Base-by-base conservation (phyloP, 106 monocot genomes). In the Dendrobium officinale region DNA sequence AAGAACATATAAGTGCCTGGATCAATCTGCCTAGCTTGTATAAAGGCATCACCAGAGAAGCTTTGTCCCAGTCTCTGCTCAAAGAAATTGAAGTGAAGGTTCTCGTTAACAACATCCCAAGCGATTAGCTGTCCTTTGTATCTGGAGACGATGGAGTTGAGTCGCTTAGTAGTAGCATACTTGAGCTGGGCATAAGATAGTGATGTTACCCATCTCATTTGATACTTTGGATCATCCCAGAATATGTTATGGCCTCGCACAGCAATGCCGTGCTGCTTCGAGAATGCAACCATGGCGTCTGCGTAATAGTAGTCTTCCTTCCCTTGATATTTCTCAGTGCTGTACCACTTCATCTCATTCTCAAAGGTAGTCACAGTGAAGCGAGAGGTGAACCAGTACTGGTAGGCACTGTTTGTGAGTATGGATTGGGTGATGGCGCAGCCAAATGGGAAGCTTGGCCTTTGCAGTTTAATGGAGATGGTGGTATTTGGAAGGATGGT, bases 291-390 rank as follows among this genome's bases (percentile, higher is more conserved):
- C 92, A 96, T 92, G n/a, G 83, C 86, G 54, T 96, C 96, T 3
- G 90, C 42, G 10, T 19, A 17, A n/a, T 75, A 47, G 85, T 93
- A 96, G 82, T 90, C 83, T 77, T 87, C 92, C 4, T 79, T 26
- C 3, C 96, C 90, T 7, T 68, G 78, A 17, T 2, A 31, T 1
- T 0, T 2, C 83, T 93, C 96, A 0, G 79, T 96, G 77, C 77
- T 78, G 82, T 92, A 96, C 96, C 96, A 96, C 85, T 96, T 96
- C 96, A 96, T 96, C 87, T 96, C 96, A 66, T 96, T 90, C 85
- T 85, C 92, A 79, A 94, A 96, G 11, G 83, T 82, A 44, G 96
- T 92, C 9, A 89, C 82, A 0, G 83, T 86, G 88, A 96, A 96
- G 26, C 93, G 86, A 9, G 92, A 89, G 42, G 87, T 76, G 81